Evolutionary conservation across 2,329 filamentous ascomycete genomes (phyloP), one percentile per base, ranked within the genome.

Genomic region (Pseudocercospora fuligena): DNA sequence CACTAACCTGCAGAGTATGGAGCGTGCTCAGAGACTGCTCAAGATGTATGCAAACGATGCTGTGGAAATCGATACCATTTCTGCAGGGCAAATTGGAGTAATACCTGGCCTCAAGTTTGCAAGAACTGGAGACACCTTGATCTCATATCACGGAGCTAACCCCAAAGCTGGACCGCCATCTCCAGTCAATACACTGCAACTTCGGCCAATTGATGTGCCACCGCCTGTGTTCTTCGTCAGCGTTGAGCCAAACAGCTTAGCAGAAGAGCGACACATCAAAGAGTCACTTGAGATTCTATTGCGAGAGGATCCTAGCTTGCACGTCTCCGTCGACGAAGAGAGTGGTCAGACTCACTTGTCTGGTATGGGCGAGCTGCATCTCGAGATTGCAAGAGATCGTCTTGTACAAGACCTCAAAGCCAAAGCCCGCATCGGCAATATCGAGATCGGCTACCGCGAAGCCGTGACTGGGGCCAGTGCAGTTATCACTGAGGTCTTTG

Each of bases 141-240:
- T 98, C 36, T 88, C 90, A 1, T 93, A 92, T 72, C 83, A 87
- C 25, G 87, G 87, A 6, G 82, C 85, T 51, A 88, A 85, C 65
- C 80, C 83, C 11, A 87, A 88, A 76, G 86, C 86, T 6, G 86
- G 87, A 0, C 89, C 92, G 1, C 88, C 91, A 19, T 86, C 89
- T 16, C 86, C 88, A 0, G 81, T 97, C 58, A 88, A 90, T 59
- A 89, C 86, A 16, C 82, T 98, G 16, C 93, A 97, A 75, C 87
- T 99, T 40, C 88, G 93, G 16, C 93, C 95, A 0, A 95, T 97
- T 29, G 87, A 92, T 66, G 92, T 97, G 0, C 94, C 95, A 0
- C 93, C 95, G 0, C 93, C 95, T 0, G 95, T 99, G 0, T 97
- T 97, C 75, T 99, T 98, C 78, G 90, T 96, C n/a, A 92, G 94